Conservation (phyloP, 164 flowering plant species). For the Piper betle region DNA sequence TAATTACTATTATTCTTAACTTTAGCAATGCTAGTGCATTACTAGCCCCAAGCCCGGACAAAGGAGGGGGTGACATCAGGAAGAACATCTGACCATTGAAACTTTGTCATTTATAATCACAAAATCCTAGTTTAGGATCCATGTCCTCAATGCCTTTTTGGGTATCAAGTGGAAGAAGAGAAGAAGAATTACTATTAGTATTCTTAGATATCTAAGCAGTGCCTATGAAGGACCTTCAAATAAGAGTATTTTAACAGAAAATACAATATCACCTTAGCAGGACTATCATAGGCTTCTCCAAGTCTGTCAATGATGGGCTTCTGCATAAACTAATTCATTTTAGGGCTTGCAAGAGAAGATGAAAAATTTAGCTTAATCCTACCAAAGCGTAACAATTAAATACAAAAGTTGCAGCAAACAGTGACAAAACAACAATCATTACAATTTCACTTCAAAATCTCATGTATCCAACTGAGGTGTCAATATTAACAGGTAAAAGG, state of each 20-base stretch:
- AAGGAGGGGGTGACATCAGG: too few relatives aligned
- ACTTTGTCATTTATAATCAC: too few relatives aligned
- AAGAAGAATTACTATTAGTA: too few relatives aligned
- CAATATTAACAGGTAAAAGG: not conserved
- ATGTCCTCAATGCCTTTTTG: slow-evolving; percentile 76
- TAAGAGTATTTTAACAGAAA: not conserved
- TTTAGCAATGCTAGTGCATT: too few relatives aligned
- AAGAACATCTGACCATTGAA: too few relatives aligned
- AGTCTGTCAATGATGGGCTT: slow-evolving; percentile 92
- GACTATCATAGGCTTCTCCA: slow-evolving; percentile 86
- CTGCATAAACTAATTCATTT: slow-evolving; percentile 25
- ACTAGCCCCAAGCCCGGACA: too few relatives aligned
- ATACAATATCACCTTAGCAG: slow-evolving; percentile 45
- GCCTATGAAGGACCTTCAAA: too few relatives aligned
- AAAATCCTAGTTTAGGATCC: slow-evolving; percentile 56
- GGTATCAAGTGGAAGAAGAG: slow-evolving; percentile 5
- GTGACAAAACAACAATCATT: not conserved
- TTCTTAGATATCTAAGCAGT: too few relatives aligned
- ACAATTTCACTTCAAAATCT: not conserved
- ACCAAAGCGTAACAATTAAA: not conserved
- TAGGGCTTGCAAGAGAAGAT: too few relatives aligned
- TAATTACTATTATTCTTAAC: too few relatives aligned
- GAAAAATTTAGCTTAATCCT: not conserved
- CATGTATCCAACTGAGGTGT: too few relatives aligned
- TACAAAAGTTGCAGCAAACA: not conserved